phyloP scores from a whole-genome alignment of 768 basidiomycete genomes.

The Lentinula sp. region DNA sequence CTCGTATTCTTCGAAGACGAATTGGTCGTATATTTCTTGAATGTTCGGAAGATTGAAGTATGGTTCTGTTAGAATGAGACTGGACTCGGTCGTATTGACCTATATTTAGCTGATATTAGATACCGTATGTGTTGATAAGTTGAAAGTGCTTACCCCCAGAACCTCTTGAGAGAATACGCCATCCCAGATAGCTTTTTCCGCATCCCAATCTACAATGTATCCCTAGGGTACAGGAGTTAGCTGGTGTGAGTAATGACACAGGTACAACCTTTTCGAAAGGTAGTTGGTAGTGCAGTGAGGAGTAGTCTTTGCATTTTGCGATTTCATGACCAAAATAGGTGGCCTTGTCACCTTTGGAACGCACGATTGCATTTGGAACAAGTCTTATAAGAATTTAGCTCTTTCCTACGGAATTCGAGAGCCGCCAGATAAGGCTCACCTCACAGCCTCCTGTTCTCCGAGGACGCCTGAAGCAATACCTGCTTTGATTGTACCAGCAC shows the following conservation, averaged over 20 bases:
- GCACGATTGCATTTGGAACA: conserved; percentile 75
- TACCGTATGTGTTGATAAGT: neutral
- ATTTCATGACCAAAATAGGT: conserved; percentile 88
- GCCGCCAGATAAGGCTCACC: neutral
- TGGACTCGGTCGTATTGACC: conserved; percentile 69
- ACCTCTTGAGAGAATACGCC: conserved; percentile 72
- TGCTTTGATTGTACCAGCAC: conserved; percentile 6
- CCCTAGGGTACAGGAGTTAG: conserved; percentile 49
- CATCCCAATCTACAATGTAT: conserved; percentile 92
- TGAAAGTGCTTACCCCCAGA: conserved; percentile 44
- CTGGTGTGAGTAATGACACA: conserved; percentile 2
- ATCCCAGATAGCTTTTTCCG: conserved; percentile 93
- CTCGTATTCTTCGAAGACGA: conserved; percentile 96
- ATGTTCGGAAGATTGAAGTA: conserved; percentile 92
- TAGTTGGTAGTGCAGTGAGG: conserved; percentile 74
- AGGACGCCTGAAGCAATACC: neutral
- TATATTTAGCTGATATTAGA: conserved; percentile 20
- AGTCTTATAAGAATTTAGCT: conserved; percentile 33
- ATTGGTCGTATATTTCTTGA: conserved; percentile 90
- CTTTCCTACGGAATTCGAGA: neutral
- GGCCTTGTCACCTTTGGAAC: conserved; percentile 77
- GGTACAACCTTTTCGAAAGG: conserved; percentile 78
- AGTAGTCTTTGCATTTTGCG: conserved; percentile 68
- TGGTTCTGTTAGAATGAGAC: conserved; percentile 87
- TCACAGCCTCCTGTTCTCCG: neutral